These are phyloP conservation scores for Acacia confusa DNA, from an alignment of 306 rosid genomes.

Conservation along the genomic window DNA sequence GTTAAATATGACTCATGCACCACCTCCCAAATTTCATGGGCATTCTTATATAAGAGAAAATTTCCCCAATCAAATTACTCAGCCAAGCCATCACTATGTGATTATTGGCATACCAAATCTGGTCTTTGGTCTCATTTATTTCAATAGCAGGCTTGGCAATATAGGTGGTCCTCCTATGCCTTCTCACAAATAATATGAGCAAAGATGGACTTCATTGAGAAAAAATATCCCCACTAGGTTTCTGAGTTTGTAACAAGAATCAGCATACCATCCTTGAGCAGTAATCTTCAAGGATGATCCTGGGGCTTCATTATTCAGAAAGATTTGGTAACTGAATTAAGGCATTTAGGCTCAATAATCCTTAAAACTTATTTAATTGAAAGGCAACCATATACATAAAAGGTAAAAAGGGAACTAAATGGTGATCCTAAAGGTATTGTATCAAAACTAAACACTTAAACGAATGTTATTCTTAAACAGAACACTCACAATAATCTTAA, in stretches of 20 bases:
- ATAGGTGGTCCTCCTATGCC: background rate
- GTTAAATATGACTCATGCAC: background rate
- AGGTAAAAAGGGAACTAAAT: background rate
- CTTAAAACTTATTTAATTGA: background rate
- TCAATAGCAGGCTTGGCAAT: background rate
- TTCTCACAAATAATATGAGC: background rate
- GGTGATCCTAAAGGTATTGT: background rate
- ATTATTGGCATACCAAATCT: background rate
- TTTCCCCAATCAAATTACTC: background rate
- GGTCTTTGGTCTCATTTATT: background rate
- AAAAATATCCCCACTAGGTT: background rate
- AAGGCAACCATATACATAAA: background rate
- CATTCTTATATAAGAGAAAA: background rate
- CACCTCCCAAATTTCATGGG: background rate
- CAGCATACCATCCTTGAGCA: background rate
- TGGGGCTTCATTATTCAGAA: background rate
- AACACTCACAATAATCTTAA: background rate
- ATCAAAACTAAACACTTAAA: background rate
- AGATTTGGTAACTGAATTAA: background rate
- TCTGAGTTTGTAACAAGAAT: background rate
- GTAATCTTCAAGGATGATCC: background rate
- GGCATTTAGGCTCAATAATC: background rate
- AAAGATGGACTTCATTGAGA: background rate
- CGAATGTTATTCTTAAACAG: background rate
- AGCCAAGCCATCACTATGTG: background rate